Evolutionary conservation across 2,329 filamentous ascomycete species (phyloP).

Genomic region (Botryotinia calthae): DNA sequence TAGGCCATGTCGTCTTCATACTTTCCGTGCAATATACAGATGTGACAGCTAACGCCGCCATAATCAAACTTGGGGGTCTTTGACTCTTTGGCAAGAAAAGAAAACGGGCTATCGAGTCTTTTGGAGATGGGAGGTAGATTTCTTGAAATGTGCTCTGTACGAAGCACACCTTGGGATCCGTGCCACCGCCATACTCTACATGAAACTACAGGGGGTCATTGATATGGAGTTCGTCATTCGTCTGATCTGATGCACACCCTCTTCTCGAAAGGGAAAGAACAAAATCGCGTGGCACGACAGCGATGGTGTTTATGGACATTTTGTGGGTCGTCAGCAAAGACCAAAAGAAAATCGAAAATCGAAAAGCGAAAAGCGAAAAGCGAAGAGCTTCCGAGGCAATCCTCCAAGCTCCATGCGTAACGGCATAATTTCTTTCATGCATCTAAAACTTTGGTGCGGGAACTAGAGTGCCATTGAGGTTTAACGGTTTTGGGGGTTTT

Average conservation of each 20-base stretch:
- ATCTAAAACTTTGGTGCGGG: not conserved
- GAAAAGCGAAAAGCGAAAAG: not conserved
- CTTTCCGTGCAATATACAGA: not conserved
- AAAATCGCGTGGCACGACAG: constrained; percentile 27
- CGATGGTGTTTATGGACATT: constrained; percentile 8
- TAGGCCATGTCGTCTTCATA: not conserved
- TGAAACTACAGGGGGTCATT: constrained; percentile 30
- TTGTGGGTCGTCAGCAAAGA: constrained; percentile 3
- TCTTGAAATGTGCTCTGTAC: not conserved
- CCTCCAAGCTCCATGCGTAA: not conserved
- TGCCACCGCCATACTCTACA: constrained; percentile 4
- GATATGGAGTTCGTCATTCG: constrained; percentile 29
- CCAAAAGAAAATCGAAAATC: not conserved
- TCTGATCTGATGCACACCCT: constrained; percentile 31
- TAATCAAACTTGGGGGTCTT: not conserved
- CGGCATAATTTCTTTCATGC: not conserved
- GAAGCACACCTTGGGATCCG: not conserved
- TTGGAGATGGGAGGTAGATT: not conserved
- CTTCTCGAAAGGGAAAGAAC: not conserved
- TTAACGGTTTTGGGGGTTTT: not conserved
- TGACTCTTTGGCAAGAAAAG: not conserved
- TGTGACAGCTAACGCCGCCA: not conserved
- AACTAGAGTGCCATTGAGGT: not conserved
- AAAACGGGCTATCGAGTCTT: not conserved
- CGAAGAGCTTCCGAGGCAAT: not conserved